Percentiles rank a stretch among this genome's conserved stretches.
Conservation (phyloP, 768 basidiomycete genomes). For the Cubamyces lactineus region DNA sequence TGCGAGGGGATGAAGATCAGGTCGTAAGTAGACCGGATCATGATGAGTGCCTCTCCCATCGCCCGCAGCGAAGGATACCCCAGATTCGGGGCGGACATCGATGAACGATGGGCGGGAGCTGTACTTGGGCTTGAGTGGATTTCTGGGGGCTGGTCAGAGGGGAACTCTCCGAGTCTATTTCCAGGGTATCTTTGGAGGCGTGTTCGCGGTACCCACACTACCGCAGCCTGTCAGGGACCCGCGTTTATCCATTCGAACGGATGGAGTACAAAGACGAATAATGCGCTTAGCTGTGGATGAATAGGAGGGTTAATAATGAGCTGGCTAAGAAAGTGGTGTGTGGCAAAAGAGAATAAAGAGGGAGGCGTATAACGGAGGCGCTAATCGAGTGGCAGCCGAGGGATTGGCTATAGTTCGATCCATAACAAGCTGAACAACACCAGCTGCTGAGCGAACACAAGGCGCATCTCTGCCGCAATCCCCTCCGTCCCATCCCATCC, state of each 20-base stretch:
- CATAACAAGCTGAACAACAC: conserved; percentile 21
- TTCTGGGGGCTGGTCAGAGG: conserved; percentile 5
- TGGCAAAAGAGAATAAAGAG: background rate
- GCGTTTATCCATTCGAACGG: background rate
- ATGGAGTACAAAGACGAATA: background rate
- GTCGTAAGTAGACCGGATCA: conserved; percentile 6
- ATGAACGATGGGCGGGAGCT: background rate
- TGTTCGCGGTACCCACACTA: conserved; percentile 1
- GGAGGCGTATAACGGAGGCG: background rate
- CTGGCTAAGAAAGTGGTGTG: too few relatives aligned
- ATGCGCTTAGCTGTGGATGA: background rate
- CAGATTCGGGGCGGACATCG: background rate
- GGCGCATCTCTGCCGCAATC: conserved; percentile 11
- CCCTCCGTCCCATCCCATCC: conserved; percentile 4
- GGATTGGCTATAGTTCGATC: conserved; percentile 4
- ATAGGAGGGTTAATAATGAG: too few relatives aligned
- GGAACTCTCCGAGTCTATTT: conserved; percentile 23
- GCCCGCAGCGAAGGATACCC: background rate
- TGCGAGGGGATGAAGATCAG: conserved; percentile 9
- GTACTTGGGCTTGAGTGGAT: background rate
- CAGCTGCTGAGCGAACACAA: conserved; percentile 5
- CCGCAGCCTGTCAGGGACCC: conserved; percentile 7
- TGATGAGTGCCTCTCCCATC: conserved; percentile 8
- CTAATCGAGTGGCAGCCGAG: conserved; percentile 11
- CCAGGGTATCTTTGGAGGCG: conserved; percentile 13